These are phyloP conservation scores for Talaromyces islandicus DNA, from an alignment of 2,329 filamentous ascomycete genomes.

Conservation along the genomic window DNA sequence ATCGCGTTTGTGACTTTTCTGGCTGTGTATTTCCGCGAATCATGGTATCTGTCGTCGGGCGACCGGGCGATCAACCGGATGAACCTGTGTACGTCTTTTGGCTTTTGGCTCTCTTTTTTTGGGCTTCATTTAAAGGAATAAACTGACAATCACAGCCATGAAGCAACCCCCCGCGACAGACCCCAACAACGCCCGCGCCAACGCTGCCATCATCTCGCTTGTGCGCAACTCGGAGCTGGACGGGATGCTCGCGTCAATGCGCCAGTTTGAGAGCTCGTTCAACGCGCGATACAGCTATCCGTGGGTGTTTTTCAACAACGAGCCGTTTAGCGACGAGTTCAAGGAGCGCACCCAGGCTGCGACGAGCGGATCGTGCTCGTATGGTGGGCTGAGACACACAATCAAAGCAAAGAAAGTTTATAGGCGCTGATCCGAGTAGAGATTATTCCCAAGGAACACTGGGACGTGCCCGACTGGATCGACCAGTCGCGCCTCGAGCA, in stretches of 20 bases:
- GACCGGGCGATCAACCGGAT: conserved; percentile 10
- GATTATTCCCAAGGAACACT: conserved; percentile 85
- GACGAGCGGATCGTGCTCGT: conserved; percentile 85
- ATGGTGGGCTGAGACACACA: conserved; percentile 66
- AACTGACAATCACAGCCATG: conserved; percentile 1
- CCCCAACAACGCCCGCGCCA: conserved; percentile 56
- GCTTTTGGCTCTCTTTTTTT: too few species aligned
- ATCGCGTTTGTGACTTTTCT: background rate
- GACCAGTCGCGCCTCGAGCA: conserved; percentile 78
- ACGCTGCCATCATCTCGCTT: conserved; percentile 84
- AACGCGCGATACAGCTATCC: conserved; percentile 99
- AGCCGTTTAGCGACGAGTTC: conserved; percentile 94
- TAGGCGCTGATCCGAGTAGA: conserved; percentile 29
- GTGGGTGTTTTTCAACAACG: conserved; percentile 98
- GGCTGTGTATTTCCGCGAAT: conserved; percentile 6
- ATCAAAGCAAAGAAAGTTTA: background rate
- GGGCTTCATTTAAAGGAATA: too few species aligned
- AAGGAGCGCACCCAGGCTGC: conserved; percentile 71
- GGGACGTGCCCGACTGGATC: conserved; percentile 89
- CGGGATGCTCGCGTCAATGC: conserved; percentile 82
- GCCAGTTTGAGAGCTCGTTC: conserved; percentile 88
- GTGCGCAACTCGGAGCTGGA: conserved; percentile 87
- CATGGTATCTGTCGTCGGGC: conserved; percentile 8
- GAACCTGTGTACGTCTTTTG: conserved; percentile 11
- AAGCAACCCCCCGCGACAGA: conserved; percentile 9